Conservation (phyloP, 164 flowering plant species). For the Santalum album region DNA sequence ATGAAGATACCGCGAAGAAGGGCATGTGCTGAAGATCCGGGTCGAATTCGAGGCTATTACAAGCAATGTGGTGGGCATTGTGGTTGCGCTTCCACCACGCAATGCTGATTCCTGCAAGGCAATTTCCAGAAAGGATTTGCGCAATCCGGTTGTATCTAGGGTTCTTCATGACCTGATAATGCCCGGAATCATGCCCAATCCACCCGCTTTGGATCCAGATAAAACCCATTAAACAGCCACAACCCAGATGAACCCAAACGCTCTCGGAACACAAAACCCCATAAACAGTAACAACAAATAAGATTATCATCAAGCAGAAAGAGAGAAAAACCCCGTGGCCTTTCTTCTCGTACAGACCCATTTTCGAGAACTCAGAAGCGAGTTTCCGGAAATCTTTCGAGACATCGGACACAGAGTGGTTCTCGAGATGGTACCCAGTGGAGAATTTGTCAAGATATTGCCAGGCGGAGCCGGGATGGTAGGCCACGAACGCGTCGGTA, state of each 20-base stretch:
- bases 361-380: neutral
- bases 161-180: neutral
- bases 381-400: neutral
- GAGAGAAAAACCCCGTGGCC: constrained; percentile 3
- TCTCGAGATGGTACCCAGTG: neutral
- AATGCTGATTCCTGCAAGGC: constrained; percentile 11
- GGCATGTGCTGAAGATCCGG: constrained; percentile 12
- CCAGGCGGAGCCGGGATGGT: constrained; percentile 4
- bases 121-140: constrained; percentile 8
- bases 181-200: constrained; percentile 1
- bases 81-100: constrained; percentile 16
- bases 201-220: neutral
- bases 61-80: constrained; percentile 11
- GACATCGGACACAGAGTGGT: neutral
- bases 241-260: neutral
- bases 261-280: neutral
- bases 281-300: neutral
- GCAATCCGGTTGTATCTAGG: neutral
- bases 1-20: constrained; percentile 1
- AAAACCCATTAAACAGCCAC: neutral
- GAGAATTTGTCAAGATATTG: neutral
- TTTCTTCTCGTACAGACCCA: constrained; percentile 1
- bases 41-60: constrained; percentile 5
- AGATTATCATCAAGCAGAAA: neutral
- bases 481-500: constrained; percentile 4